Percentiles rank a stretch among this genome's conserved stretches.
Evolutionary conservation across 805 yeast genomes (phyloP).

Genomic region (Kluyveromyces nonfermentans): DNA sequence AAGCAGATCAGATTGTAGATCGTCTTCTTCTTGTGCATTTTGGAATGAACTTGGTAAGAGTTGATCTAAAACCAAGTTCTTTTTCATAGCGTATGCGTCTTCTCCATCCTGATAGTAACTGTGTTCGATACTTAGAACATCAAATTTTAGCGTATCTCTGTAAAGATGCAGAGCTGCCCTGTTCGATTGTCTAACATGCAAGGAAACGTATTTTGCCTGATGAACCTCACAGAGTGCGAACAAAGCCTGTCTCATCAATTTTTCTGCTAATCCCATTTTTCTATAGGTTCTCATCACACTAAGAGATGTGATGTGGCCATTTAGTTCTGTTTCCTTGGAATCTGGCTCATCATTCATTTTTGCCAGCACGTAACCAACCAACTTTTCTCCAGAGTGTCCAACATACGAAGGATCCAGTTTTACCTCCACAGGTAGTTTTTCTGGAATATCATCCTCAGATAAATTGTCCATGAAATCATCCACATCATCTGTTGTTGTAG

Average conservation of each 20-base stretch:
- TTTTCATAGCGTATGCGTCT: slow-evolving; percentile 94
- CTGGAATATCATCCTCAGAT: slow-evolving; percentile 12
- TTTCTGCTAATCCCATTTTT: slow-evolving; percentile 90
- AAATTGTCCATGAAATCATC: slow-evolving; percentile 15
- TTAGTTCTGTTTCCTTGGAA: slow-evolving; percentile 61
- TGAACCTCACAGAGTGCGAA: slow-evolving; percentile 75
- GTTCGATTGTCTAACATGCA: slow-evolving; percentile 91
- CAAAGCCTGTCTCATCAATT: slow-evolving; percentile 75
- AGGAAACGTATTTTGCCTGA: slow-evolving; percentile 71
- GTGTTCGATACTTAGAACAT: slow-evolving; percentile 70
- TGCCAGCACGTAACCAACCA: slow-evolving; percentile 93
- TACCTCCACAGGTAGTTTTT: slow-evolving; percentile 16
- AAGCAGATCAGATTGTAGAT: slow-evolving; percentile 40
- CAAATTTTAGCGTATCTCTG: slow-evolving; percentile 74
- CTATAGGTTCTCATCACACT: slow-evolving; percentile 94
- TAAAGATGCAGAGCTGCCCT: slow-evolving; percentile 90
- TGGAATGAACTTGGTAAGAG: slow-evolving; percentile 51
- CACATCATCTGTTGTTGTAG: slow-evolving; percentile 60
- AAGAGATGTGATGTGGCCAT: slow-evolving; percentile 90
- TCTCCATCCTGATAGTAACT: slow-evolving; percentile 96
- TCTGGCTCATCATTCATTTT: slow-evolving; percentile 94
- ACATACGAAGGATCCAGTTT: slow-evolving; percentile 61
- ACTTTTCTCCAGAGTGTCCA: slow-evolving; percentile 52
- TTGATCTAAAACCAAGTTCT: slow-evolving; percentile 50
- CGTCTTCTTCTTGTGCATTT: slow-evolving; percentile 43